These are phyloP conservation scores for Suillus alpinus DNA, from an alignment of 768 basidiomycete species.

Conservation along the genomic window DNA sequence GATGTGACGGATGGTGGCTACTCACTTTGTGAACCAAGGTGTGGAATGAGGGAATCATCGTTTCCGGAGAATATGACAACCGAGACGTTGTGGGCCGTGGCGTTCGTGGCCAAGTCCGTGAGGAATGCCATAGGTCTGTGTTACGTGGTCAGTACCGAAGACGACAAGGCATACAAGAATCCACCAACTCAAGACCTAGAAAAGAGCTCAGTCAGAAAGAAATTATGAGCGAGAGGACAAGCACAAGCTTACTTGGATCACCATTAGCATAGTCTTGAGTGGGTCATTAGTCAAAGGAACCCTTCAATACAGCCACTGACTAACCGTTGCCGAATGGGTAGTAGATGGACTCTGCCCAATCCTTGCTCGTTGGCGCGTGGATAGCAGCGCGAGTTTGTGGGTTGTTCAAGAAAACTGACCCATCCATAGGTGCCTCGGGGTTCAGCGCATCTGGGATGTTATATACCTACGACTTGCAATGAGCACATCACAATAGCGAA, in stretches of 20 bases:
- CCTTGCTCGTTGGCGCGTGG: conserved; percentile 63
- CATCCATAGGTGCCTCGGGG: conserved; percentile 50
- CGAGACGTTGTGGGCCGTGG: conserved; percentile 46
- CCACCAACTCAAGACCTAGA: conserved; percentile 34
- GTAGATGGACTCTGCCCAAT: conserved; percentile 35
- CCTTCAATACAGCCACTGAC: not conserved
- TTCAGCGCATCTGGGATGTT: conserved; percentile 54
- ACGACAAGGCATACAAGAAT: not conserved
- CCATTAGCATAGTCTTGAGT: conserved; percentile 17
- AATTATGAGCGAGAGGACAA: not conserved
- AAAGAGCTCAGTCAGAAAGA: not conserved
- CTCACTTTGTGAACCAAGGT: conserved; percentile 61
- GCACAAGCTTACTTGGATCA: conserved; percentile 33
- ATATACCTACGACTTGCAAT: conserved; percentile 37
- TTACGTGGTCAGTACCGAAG: conserved; percentile 9
- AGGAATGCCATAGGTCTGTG: conserved; percentile 62
- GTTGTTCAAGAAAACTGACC: conserved; percentile 62
- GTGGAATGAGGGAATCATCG: conserved; percentile 64
- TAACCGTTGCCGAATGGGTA: conserved; percentile 36
- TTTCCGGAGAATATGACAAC: conserved; percentile 69
- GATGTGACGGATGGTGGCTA: not conserved
- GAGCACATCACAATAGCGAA: not conserved
- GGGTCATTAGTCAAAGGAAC: not conserved
- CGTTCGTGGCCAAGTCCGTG: conserved; percentile 63
- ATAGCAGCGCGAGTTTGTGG: conserved; percentile 54